These are phyloP conservation scores for Phytophthora capsici DNA, from an alignment of 352 stramenopile genomes.

Conservation along the genomic window DNA sequence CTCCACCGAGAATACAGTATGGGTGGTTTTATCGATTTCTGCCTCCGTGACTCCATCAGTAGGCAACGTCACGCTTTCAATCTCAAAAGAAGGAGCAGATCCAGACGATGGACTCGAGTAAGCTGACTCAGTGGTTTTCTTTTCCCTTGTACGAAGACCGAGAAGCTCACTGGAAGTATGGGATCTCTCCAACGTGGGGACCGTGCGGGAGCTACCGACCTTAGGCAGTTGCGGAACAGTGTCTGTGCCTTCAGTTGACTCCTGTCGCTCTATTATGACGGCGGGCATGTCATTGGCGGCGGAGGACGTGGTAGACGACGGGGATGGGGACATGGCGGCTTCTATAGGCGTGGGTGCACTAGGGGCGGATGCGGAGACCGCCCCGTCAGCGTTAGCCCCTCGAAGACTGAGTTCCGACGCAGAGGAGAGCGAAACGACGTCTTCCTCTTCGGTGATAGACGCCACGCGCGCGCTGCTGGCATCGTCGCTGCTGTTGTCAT, in stretches of 20 bases:
- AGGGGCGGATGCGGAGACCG: constrained; percentile 41
- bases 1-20: constrained; percentile 85
- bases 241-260: constrained; percentile 25
- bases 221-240: constrained; percentile 17
- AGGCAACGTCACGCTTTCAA: constrained; percentile 81
- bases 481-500: constrained; percentile 14
- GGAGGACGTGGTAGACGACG: constrained; percentile 51
- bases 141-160: constrained; percentile 56
- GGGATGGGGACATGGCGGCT: constrained; percentile 42
- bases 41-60: constrained; percentile 71
- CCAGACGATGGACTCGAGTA: constrained; percentile 44
- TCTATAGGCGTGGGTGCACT: constrained; percentile 44
- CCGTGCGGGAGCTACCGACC: constrained; percentile 31
- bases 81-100: constrained; percentile 78
- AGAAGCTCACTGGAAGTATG: constrained; percentile 80
- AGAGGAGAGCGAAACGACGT: constrained; percentile 33
- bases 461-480: constrained; percentile 29
- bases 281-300: constrained; percentile 19
- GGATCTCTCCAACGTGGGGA: constrained; percentile 67
- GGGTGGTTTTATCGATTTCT: constrained; percentile 83
- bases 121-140: constrained; percentile 53
- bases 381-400: constrained; percentile 26
- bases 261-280: constrained; percentile 44
- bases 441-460: constrained; percentile 31
- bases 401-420: constrained; percentile 35